Conservation (phyloP, 129 eudicot genomes). For the Gnaphalium uliginosum region DNA sequence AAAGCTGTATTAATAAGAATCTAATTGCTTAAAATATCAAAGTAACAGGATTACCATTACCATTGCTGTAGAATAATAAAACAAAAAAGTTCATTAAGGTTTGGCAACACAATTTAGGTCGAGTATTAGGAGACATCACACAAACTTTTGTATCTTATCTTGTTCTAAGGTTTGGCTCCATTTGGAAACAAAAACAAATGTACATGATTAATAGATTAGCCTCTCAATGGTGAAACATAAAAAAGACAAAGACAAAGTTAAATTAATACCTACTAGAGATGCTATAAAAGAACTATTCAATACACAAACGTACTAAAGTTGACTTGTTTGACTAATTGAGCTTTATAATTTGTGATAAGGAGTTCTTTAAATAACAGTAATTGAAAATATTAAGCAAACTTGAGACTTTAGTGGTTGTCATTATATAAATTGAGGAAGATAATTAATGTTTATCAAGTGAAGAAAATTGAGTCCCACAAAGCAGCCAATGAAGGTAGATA, state of each 20-base stretch:
- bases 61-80: not conserved
- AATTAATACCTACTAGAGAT: not conserved
- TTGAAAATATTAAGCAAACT: not conserved
- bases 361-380: no score
- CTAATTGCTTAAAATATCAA: not conserved
- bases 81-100: no score
- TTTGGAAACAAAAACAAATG: constrained; percentile 6
- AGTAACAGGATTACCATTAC: not conserved
- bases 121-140: constrained; percentile 17
- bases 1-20: not conserved
- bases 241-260: not conserved
- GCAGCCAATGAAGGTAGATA: constrained; percentile 19
- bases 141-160: constrained; percentile 19
- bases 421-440: not conserved
- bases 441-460: not conserved
- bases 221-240: not conserved
- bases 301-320: not conserved
- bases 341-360: not conserved
- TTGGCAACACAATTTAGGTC: not conserved
- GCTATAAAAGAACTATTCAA: not conserved
- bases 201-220: not conserved
- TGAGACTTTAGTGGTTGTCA: not conserved
- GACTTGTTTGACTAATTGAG: not conserved
- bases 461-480: constrained; percentile 31
- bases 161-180: constrained; percentile 18